Evolutionary conservation across 176 grass and related monocot genomes (phyloP).

Genomic region (Ensete ventricosum): DNA sequence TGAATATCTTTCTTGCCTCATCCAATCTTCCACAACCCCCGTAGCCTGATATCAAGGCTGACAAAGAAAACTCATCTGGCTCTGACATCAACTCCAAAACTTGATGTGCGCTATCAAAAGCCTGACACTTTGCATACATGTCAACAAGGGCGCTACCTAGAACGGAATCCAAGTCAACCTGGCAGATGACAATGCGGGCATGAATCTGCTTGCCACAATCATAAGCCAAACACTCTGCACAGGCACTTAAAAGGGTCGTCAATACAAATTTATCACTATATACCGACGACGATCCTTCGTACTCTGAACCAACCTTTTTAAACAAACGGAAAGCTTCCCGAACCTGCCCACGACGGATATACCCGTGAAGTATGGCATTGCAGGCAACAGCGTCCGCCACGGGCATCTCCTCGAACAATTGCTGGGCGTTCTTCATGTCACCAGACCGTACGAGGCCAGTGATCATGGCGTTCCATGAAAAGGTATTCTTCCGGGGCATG

Average conservation of each 20-base stretch:
- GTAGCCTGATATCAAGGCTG: slow-evolving; percentile 43
- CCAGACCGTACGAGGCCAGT: slow-evolving; percentile 28
- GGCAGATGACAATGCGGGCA: slow-evolving; percentile 28
- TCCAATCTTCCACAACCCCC: slow-evolving; percentile 28
- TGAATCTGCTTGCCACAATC: slow-evolving; percentile 48
- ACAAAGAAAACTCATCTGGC: slow-evolving; percentile 52
- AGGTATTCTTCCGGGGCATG: slow-evolving; percentile 53
- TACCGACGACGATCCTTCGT: not conserved
- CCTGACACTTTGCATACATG: slow-evolving; percentile 62
- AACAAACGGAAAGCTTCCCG: slow-evolving; percentile 41
- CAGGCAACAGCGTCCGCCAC: slow-evolving; percentile 34
- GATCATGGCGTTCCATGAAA: slow-evolving; percentile 47
- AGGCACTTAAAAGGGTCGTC: slow-evolving; percentile 50
- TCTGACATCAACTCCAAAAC: slow-evolving; percentile 27
- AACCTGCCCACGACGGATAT: slow-evolving; percentile 17
- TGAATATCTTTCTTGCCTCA: slow-evolving; percentile 33
- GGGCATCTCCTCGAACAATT: slow-evolving; percentile 49
- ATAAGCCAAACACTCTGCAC: slow-evolving; percentile 29
- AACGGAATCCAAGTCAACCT: slow-evolving; percentile 36
- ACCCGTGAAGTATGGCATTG: slow-evolving; percentile 42
- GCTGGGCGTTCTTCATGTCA: slow-evolving; percentile 22
- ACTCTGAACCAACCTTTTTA: slow-evolving; percentile 22
- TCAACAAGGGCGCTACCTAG: slow-evolving; percentile 43
- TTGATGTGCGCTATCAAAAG: slow-evolving; percentile 30
- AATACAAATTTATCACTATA: slow-evolving; percentile 53